Evolutionary conservation across 768 basidiomycete genomes (phyloP), one percentile per base, ranked within the genome.

Genomic region (Neoboletus subvelutipes): DNA sequence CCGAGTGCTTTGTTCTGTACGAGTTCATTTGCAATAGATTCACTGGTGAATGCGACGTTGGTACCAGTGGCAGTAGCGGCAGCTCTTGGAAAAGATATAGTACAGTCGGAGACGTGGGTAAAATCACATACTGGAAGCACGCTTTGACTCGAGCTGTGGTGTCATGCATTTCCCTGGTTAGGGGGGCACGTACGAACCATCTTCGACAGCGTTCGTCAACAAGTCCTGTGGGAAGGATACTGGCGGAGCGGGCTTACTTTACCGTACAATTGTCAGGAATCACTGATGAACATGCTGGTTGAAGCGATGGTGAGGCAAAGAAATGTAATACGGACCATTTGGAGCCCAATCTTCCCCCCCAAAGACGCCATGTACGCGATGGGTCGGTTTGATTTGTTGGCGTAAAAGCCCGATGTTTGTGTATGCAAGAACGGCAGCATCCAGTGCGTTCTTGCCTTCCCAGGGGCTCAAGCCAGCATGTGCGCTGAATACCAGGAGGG

Each of bases 391-490:
- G 17, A 92, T 77, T 64, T 94, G 93, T 70, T 95, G 93, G 17
- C 93, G 83, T 26, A 94, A 77, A 8, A 85, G 83, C 0, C 89
- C 85, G 28, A 94, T 84, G 52, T 85, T 88, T 48, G 81, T 87
- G 67, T 94, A 94, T 4, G 88, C 87, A 4, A 92, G 77, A 5
- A 93, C 87, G n/a, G 90, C 91, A 1, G 93, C 93, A 66, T 95
- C 92, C 13, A 93, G 72, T 1, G 92, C 86, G 59, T 94, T 93
- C 57, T 77, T 79, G 2, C 90, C 92, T 69, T 92, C 88, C 91
- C 92, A 93, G 24, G 91, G 92, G 22, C 86, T 87, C 28, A 88
- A 75, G 1, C 84, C 85, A 4, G 89, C 90, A 66, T 91, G 90
- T 4, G 90, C 88, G 12, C 88, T 91, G 54, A 43, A 42, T 13